These are phyloP conservation scores for Cylindrotheca fusiformis DNA, from an alignment of 108 stramenopile species.

Conservation along the genomic window DNA sequence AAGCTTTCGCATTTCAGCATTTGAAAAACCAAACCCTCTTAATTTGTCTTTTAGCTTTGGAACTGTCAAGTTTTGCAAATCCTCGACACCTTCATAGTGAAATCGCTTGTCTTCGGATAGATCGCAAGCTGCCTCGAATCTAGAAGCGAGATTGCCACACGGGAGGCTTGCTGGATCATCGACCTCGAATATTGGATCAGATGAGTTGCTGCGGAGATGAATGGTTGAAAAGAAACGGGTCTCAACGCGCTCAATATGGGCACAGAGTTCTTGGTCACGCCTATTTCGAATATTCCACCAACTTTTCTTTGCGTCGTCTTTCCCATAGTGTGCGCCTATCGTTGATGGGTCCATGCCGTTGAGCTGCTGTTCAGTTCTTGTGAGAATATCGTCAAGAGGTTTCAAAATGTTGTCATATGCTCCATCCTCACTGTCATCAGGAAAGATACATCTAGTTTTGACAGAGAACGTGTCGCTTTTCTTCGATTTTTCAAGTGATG, in stretches of 20 bases:
- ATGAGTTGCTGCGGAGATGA: not conserved
- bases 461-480: not conserved
- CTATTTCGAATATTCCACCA: conserved; percentile 75
- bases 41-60: conserved; percentile 54
- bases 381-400: conserved; percentile 72
- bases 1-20: conserved; percentile 31
- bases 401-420: conserved; percentile 45
- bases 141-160: conserved; percentile 50
- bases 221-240: conserved; percentile 38
- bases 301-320: conserved; percentile 44
- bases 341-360: conserved; percentile 44
- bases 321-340: conserved; percentile 35
- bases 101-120: not conserved
- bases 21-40: conserved; percentile 14
- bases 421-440: conserved; percentile 1
- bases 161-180: conserved; percentile 1
- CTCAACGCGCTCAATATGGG: conserved; percentile 46
- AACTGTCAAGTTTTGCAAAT: conserved; percentile 62
- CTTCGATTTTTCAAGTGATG: conserved; percentile 14
- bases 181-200: conserved; percentile 5
- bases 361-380: conserved; percentile 65
- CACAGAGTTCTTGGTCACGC: conserved; percentile 54
- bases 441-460: conserved; percentile 39
- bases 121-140: conserved; percentile 59
- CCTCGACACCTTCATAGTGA: conserved; percentile 3